These are phyloP conservation scores for Phyllosticta paracitricarpa DNA, from an alignment of 2,329 filamentous ascomycete genomes.

Conservation along the genomic window DNA sequence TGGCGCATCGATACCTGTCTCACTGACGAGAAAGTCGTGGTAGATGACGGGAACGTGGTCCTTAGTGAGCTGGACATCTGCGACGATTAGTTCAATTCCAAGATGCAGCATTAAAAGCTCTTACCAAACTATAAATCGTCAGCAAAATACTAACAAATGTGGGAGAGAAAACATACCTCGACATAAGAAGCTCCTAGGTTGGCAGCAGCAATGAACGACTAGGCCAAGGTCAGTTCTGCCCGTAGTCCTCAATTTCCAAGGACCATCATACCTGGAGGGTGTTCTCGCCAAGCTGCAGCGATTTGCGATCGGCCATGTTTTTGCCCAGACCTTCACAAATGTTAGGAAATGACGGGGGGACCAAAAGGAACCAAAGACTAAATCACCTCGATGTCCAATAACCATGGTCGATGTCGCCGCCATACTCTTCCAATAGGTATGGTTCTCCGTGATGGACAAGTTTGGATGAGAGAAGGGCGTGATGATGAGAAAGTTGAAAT, in stretches of 20 bases:
- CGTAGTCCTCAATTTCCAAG: neutral
- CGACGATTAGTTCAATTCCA: conserved; percentile 3
- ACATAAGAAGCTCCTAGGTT: conserved; percentile 74
- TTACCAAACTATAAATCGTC: conserved; percentile 18
- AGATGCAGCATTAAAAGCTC: neutral
- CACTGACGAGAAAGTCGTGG: conserved; percentile 94
- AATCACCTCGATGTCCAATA: conserved; percentile 51
- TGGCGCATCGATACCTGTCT: conserved; percentile 93
- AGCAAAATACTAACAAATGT: conserved; percentile 6
- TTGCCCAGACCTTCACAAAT: conserved; percentile 69
- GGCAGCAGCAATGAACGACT: conserved; percentile 91
- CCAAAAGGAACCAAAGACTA: conserved; percentile 6
- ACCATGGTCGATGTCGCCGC: conserved; percentile 82
- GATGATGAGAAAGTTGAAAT: conserved; percentile 94
- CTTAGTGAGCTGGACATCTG: conserved; percentile 96
- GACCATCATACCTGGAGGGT: conserved; percentile 53
- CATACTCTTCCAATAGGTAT: conserved; percentile 95
- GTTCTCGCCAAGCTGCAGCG: conserved; percentile 91
- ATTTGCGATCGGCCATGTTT: conserved; percentile 73
- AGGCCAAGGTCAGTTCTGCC: conserved; percentile 11
- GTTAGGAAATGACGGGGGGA: conserved; percentile 15
- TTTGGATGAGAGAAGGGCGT: conserved; percentile 91
- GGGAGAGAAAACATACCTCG: conserved; percentile 36
- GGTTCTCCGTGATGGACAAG: conserved; percentile 80
- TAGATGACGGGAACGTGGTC: conserved; percentile 98